Conservation (phyloP, 192 early-diverging fungal species). For the Cladochytrium replicatum region DNA sequence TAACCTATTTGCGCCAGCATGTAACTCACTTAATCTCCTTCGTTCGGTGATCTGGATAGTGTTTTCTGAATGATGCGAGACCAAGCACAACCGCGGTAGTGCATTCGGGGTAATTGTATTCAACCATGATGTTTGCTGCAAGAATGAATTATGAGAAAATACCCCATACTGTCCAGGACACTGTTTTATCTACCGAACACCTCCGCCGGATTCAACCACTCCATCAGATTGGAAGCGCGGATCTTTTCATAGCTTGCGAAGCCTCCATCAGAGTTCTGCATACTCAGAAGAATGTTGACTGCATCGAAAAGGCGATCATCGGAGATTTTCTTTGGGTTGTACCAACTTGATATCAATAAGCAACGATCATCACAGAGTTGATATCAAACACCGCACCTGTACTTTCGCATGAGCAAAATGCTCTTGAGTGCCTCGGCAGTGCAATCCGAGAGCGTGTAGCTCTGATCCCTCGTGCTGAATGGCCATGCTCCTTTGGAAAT, state of each 20-base stretch:
- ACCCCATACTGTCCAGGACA: background rate
- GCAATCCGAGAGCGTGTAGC: conserved; percentile 92
- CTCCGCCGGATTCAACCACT: conserved; percentile 89
- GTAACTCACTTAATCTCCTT: conserved; percentile 61
- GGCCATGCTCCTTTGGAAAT: conserved; percentile 89
- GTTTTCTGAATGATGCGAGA: conserved; percentile 62
- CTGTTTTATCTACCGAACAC: conserved; percentile 75
- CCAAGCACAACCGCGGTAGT: conserved; percentile 87
- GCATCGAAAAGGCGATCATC: conserved; percentile 71
- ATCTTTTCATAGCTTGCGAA: conserved; percentile 88
- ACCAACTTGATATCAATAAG: background rate
- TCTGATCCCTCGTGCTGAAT: conserved; percentile 86
- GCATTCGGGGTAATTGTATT: conserved; percentile 96
- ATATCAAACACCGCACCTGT: conserved; percentile 1
- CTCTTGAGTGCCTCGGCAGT: conserved; percentile 87
- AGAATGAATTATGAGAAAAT: background rate
- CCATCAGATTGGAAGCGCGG: conserved; percentile 69
- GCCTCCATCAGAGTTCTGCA: conserved; percentile 88
- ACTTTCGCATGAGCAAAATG: conserved; percentile 61
- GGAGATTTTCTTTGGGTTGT: conserved; percentile 46
- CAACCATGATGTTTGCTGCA: conserved; percentile 74
- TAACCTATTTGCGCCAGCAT: background rate
- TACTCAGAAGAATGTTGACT: conserved; percentile 79
- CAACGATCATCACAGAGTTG: conserved; percentile 1
- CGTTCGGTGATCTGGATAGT: conserved; percentile 69